Percentiles rank a stretch among this genome's conserved stretches.
phyloP scores from a whole-genome alignment of 345 rosid genomes.

The Lumnitzera littorea region DNA sequence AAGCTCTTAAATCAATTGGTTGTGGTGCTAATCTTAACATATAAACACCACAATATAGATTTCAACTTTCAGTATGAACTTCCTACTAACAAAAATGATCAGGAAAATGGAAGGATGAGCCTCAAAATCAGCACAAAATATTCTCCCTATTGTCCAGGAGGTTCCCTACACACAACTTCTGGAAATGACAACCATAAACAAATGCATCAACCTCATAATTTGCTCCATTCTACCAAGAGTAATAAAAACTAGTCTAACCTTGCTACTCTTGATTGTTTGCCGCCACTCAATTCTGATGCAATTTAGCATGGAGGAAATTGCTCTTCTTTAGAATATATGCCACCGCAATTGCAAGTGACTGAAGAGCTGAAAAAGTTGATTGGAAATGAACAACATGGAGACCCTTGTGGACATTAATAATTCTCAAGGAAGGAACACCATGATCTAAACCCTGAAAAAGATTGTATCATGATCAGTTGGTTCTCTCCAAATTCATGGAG shows the following conservation, averaged over 20 bases:
- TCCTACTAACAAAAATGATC: no score
- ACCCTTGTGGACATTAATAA: constrained; percentile 24
- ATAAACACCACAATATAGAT: no score
- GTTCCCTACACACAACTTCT: no score
- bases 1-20: no score
- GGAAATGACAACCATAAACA: no score
- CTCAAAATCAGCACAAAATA: no score
- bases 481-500: no score
- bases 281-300: constrained; percentile 19
- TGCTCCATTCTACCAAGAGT: background rate
- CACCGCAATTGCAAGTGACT: constrained; percentile 29
- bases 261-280: background rate
- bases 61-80: no score
- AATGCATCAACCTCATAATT: no score
- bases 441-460: constrained; percentile 34
- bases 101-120: no score
- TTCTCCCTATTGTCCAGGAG: no score
- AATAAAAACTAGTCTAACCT: background rate
- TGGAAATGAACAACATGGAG: constrained; percentile 26
- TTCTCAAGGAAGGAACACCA: constrained; percentile 16
- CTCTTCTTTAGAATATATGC: constrained; percentile 25
- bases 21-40: no score
- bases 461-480: constrained; percentile 9
- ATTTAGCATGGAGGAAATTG: constrained; percentile 11
- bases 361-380: constrained; percentile 26